phyloP scores from a whole-genome alignment of 2,329 filamentous ascomycete genomes.

The Fusarium azukiicola region DNA sequence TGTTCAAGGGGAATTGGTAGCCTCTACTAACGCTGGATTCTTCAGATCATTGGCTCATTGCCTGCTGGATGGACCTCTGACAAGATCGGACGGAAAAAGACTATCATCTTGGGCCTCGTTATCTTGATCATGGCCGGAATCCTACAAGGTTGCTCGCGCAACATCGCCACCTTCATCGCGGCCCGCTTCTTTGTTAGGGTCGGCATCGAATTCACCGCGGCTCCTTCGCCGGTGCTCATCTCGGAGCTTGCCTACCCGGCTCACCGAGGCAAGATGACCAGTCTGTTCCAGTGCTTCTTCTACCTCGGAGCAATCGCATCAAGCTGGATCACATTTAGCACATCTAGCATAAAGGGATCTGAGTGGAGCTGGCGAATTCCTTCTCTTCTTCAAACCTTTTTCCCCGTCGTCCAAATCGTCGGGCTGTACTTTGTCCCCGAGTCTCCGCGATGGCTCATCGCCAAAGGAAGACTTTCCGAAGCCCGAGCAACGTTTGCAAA shows the following conservation, averaged over 20 bases:
- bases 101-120: constrained; percentile 58
- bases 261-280: constrained; percentile 55
- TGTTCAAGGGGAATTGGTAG: background rate
- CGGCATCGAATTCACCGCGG: constrained; percentile 49
- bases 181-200: constrained; percentile 56
- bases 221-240: constrained; percentile 55
- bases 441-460: constrained; percentile 19
- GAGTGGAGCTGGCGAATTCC: constrained; percentile 44
- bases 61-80: constrained; percentile 60
- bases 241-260: constrained; percentile 58
- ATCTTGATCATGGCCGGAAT: constrained; percentile 53
- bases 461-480: background rate
- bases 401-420: constrained; percentile 1
- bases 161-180: constrained; percentile 52
- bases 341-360: constrained; percentile 15
- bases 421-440: constrained; percentile 2
- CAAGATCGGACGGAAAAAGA: constrained; percentile 61
- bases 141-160: constrained; percentile 54
- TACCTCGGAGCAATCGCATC: constrained; percentile 51
- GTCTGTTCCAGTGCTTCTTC: constrained; percentile 46
- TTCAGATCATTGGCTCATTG: constrained; percentile 58
- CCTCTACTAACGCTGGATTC: background rate
- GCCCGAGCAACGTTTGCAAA: background rate
- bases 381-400: background rate
- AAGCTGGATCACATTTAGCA: constrained; percentile 50